These are phyloP conservation scores for Lactifluus hygrophoroides DNA, from an alignment of 768 basidiomycete genomes.

Conservation along the genomic window DNA sequence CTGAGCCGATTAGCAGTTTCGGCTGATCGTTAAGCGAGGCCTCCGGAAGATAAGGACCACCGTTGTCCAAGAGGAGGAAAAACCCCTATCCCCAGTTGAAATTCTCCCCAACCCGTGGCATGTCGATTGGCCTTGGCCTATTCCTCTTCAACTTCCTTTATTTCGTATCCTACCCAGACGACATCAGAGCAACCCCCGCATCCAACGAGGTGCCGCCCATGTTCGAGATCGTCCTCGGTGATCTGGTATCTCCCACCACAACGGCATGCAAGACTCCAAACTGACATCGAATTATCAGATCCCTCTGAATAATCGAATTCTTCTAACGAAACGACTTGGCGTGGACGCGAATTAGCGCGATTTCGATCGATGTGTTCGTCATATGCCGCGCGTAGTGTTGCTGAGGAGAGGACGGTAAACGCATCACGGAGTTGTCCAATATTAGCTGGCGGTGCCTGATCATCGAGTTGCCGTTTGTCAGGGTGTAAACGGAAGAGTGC, in stretches of 20 bases:
- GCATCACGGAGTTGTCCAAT: slow-evolving; percentile 61
- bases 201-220: slow-evolving; percentile 60
- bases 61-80: no score
- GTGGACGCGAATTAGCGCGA: slow-evolving; percentile 47
- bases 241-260: slow-evolving; percentile 66
- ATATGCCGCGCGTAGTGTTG: slow-evolving; percentile 40
- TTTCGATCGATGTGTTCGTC: slow-evolving; percentile 30
- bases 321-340: slow-evolving; percentile 70
- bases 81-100: no score
- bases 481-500: slow-evolving; percentile 60
- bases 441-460: slow-evolving; percentile 16
- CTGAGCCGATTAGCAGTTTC: neutral
- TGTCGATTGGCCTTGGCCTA: neutral
- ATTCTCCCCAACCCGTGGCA: neutral
- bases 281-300: slow-evolving; percentile 26
- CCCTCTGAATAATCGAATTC: slow-evolving; percentile 42
- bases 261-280: slow-evolving; percentile 58
- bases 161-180: slow-evolving; percentile 80
- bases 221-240: slow-evolving; percentile 50
- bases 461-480: slow-evolving; percentile 34
- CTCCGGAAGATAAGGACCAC: no score
- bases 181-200: slow-evolving; percentile 76
- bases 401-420: slow-evolving; percentile 50
- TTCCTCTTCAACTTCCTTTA: slow-evolving; percentile 23
- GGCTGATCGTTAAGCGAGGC: neutral